phyloP scores from a whole-genome alignment of 2,329 filamentous ascomycete species.

The Hypoxylon sp. region DNA sequence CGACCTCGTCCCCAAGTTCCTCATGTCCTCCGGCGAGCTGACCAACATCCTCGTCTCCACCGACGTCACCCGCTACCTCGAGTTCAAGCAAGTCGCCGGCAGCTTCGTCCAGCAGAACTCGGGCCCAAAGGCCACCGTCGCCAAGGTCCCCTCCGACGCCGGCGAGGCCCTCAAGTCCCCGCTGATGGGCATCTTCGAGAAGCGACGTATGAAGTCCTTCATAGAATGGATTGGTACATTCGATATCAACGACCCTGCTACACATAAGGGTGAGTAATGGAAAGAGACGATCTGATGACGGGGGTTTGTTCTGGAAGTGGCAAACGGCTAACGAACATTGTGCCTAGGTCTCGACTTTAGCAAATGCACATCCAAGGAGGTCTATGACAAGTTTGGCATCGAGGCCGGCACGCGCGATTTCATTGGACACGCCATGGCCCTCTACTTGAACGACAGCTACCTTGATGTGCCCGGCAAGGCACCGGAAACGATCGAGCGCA shows the following conservation, averaged over 20 bases:
- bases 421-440: constrained; percentile 97
- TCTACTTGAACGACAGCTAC: constrained; percentile 92
- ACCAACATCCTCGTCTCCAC: constrained; percentile 99
- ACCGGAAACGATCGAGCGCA: constrained; percentile 88
- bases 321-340: constrained; percentile 16
- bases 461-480: constrained; percentile 78
- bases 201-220: constrained; percentile 96
- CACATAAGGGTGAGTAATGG: constrained; percentile 81
- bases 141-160: constrained; percentile 96
- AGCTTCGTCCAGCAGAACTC: constrained; percentile 94
- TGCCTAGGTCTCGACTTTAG: constrained; percentile 79
- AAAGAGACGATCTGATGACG: background rate
- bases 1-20: constrained; percentile 96
- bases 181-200: constrained; percentile 97
- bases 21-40: constrained; percentile 98
- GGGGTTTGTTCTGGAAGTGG: background rate
- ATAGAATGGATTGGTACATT: constrained; percentile 94
- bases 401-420: constrained; percentile 93
- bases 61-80: constrained; percentile 88
- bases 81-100: constrained; percentile 94
- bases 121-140: constrained; percentile 86
- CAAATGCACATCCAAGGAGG: constrained; percentile 92
- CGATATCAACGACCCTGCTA: constrained; percentile 81
- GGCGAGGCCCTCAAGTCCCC: constrained; percentile 90
- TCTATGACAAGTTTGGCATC: constrained; percentile 97